phyloP scores from a whole-genome alignment of 73 alveolate species.

The Tetrahymena malaccensis region DNA sequence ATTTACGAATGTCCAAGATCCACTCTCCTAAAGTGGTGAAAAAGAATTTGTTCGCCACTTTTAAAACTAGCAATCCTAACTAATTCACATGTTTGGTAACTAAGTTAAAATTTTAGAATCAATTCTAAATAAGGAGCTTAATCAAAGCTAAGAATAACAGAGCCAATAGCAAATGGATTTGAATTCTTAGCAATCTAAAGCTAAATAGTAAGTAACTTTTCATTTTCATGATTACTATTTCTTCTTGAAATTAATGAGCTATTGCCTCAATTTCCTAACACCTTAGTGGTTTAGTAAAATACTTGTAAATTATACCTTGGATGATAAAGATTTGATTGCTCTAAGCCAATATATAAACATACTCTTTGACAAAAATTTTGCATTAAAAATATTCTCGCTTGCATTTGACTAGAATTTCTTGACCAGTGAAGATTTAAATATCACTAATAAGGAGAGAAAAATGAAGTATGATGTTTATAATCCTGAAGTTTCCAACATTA shows the following conservation, averaged over 20 bases:
- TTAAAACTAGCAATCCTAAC: not conserved
- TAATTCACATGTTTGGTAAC: not conserved
- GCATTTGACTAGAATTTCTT: not conserved
- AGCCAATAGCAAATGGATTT: not conserved
- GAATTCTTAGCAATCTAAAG: not conserved
- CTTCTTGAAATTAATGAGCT: not conserved
- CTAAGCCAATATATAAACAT: not conserved
- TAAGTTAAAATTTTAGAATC: not conserved
- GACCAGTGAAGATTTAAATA: not conserved
- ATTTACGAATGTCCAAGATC: not conserved
- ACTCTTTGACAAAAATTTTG: not conserved
- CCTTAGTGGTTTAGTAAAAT: not conserved
- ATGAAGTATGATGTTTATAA: not conserved
- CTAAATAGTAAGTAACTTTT: not conserved
- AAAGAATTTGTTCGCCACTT: not conserved
- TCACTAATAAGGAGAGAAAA: not conserved
- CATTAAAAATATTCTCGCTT: not conserved
- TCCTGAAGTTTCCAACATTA: not conserved
- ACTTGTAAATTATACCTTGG: not conserved
- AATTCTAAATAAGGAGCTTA: not conserved
- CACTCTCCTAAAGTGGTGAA: not conserved
- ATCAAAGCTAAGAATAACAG: not conserved
- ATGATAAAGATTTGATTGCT: not conserved
- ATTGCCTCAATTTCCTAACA: not conserved
- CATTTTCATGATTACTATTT: not conserved